phyloP scores from a whole-genome alignment of 768 basidiomycete species.

The Boletus coccyginus region DNA sequence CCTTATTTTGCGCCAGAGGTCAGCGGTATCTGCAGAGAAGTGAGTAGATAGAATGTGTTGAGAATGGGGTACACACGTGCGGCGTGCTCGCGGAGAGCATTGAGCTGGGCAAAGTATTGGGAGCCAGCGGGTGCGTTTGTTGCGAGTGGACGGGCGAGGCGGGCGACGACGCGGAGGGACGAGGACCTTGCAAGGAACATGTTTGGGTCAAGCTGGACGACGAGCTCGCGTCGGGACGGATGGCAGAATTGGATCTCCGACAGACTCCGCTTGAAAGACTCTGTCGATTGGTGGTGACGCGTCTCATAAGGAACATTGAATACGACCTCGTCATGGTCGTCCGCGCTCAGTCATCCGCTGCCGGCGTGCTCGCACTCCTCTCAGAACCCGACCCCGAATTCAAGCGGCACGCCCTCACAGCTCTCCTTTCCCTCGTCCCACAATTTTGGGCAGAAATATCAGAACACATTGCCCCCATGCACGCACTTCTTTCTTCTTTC shows the following conservation, averaged over 20 bases:
- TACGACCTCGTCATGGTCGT: constrained; percentile 51
- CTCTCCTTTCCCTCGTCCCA: constrained; percentile 79
- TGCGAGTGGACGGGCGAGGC: constrained; percentile 35
- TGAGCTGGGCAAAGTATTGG: constrained; percentile 48
- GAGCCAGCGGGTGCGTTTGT: constrained; percentile 37
- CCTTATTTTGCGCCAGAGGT: constrained; percentile 89
- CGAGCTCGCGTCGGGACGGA: constrained; percentile 29
- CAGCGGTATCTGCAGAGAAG: constrained; percentile 55
- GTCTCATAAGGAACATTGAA: constrained; percentile 16
- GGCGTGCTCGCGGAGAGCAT: constrained; percentile 65
- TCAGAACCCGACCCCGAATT: constrained; percentile 85
- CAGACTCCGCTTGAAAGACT: constrained; percentile 31
- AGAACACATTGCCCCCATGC: constrained; percentile 90
- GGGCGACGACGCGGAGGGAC: constrained; percentile 44
- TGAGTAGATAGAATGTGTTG: constrained; percentile 9
- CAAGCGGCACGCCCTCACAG: constrained; percentile 87
- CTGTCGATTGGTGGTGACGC: constrained; percentile 43
- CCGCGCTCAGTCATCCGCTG: constrained; percentile 76
- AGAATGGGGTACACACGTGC: constrained; percentile 41
- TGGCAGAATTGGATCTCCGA: constrained; percentile 20
- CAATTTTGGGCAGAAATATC: constrained; percentile 99
- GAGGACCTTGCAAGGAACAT: constrained; percentile 52
- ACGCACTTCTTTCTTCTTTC: constrained; percentile 32
- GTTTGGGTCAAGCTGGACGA: constrained; percentile 1
- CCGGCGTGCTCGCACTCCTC: constrained; percentile 88